phyloP scores from a whole-genome alignment of 176 grass and related monocot species.

The Avena atlantica region DNA sequence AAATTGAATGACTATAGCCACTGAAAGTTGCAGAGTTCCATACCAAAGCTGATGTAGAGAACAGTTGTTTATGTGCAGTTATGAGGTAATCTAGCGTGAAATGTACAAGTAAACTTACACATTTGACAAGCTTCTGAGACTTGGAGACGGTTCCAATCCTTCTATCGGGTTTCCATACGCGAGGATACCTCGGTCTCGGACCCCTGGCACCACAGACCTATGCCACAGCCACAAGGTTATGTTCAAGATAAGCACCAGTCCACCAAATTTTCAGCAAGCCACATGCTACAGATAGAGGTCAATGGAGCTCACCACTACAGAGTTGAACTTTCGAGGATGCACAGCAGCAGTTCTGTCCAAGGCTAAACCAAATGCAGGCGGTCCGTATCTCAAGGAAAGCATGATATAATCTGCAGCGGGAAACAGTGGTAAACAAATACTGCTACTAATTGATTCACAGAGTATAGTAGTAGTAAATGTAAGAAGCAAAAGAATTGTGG shows the following conservation, averaged over 20 bases:
- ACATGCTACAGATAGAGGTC: background rate
- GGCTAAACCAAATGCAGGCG: slow-evolving; percentile 17
- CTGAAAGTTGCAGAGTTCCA: background rate
- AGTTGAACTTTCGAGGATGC: slow-evolving; percentile 39
- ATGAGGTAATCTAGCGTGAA: slow-evolving; percentile 22
- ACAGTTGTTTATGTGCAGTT: background rate
- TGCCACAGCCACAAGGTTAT: background rate
- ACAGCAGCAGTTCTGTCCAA: background rate
- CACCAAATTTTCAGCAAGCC: background rate
- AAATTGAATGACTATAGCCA: background rate
- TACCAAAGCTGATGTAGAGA: background rate
- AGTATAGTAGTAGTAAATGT: background rate
- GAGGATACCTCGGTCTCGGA: slow-evolving; percentile 81
- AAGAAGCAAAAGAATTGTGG: background rate
- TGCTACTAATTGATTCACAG: background rate
- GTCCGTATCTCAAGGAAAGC: slow-evolving; percentile 44
- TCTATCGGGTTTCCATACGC: slow-evolving; percentile 84
- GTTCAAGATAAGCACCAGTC: background rate
- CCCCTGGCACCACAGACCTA: slow-evolving; percentile 87
- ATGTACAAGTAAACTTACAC: slow-evolving; percentile 72
- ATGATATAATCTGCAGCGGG: slow-evolving; percentile 30
- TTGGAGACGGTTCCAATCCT: slow-evolving; percentile 91
- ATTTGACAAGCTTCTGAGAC: slow-evolving; percentile 91
- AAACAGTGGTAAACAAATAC: background rate
- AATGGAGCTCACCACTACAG: slow-evolving; percentile 53